Conservation (phyloP, 768 basidiomycete genomes). For the Lactarius evosmus region DNA sequence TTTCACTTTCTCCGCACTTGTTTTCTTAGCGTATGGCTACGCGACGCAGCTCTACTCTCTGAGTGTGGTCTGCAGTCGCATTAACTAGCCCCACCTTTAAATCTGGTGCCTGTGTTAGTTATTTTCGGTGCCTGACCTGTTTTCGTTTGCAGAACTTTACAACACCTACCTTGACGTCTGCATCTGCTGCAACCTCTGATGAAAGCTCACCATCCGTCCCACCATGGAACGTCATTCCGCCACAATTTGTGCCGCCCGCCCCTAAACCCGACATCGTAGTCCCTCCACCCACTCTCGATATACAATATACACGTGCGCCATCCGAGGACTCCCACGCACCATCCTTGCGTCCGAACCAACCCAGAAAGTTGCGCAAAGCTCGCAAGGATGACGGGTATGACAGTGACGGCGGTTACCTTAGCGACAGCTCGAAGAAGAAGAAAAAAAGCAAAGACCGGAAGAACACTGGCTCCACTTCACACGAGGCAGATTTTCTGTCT, state of each 20-base stretch:
- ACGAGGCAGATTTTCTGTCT: constrained; percentile 34
- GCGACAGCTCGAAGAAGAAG: constrained; percentile 33
- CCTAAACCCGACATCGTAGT: neutral
- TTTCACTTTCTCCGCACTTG: neutral
- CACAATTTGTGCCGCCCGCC: constrained; percentile 10
- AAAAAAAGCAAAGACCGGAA: constrained; percentile 29
- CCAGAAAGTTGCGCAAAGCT: constrained; percentile 31
- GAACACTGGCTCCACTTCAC: constrained; percentile 25
- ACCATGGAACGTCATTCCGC: constrained; percentile 11
- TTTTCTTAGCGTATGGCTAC: neutral
- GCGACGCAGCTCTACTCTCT: neutral
- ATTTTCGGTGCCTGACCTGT: constrained; percentile 9
- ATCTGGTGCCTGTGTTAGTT: neutral
- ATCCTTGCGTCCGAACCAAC: constrained; percentile 24
- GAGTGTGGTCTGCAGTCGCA: neutral
- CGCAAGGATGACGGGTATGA: constrained; percentile 31
- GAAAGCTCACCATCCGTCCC: constrained; percentile 39
- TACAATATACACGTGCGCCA: neutral
- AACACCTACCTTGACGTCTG: constrained; percentile 40
- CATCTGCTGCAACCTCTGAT: constrained; percentile 44
- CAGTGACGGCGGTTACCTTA: constrained; percentile 35
- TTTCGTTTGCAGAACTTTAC: constrained; percentile 24
- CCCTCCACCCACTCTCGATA: neutral
- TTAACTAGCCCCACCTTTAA: neutral
- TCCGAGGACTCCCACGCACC: constrained; percentile 10